Evolutionary conservation across 2,329 filamentous ascomycete genomes (phyloP), one percentile per base, ranked within the genome.

Genomic region (Fusarium burgessii): DNA sequence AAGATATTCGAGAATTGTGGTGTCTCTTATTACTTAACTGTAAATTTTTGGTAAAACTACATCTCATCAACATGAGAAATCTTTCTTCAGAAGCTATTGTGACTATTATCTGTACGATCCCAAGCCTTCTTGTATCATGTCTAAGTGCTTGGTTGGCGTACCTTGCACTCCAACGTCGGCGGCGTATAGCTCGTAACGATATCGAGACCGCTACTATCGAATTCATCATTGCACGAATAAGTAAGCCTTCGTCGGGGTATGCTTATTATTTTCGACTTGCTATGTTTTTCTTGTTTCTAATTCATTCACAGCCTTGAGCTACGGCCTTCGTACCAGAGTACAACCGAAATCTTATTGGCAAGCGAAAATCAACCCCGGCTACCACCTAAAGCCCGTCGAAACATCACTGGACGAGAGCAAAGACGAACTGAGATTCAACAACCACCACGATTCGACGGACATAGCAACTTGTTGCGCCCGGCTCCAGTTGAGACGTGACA

Each of bases 21-120:
- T 29, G 27, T 29, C 27, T 29, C 27, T 9, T 29, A 29, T 9
- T 29, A 29, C 27, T 29, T 6, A 29, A 29, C 9, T 9, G 27
- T 9, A 9, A 29, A 29, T 6, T 29, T 6, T 29, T 29, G 27
- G 27, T 29, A 29, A 29, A 29, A 29, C 27, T 29, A 29, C 20
- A 49, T 36, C 17, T 27, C 15, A 20, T 10, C 33, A 38, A 25
- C 7, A 45, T 46, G 58, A 23, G 18, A 2, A 3, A 13, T 14
- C 40, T 59, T 17, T 52, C 56, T 11, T 29, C 29, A 32, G 40
- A 52, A n/a, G 23, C 23, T 4, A 35, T 57, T 32, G 23, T 62
- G 6, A 27, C 58, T 4, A 29, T 62, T 6, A 9, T 40, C 14
- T 18, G 17, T 56, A 56, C 52, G 6, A 38, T 56, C 13, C 52